These are phyloP conservation scores for Serendipita sp. DNA, from an alignment of 768 basidiomycete genomes.

Conservation along the genomic window DNA sequence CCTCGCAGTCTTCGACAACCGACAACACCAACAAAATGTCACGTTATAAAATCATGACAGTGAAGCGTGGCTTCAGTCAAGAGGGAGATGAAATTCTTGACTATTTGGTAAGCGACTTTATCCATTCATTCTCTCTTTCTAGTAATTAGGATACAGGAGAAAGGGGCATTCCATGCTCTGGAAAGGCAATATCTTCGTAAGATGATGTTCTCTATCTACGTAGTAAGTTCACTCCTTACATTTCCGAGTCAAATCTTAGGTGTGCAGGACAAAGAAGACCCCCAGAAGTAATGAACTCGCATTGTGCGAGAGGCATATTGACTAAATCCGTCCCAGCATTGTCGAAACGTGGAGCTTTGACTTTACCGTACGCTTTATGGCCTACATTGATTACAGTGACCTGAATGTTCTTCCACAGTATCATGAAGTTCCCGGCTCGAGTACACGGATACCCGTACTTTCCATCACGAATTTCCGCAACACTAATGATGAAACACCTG, in stretches of 20 bases:
- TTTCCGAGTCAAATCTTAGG: slow-evolving; percentile 8
- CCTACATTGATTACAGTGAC: slow-evolving; percentile 43
- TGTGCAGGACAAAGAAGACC: slow-evolving; percentile 62
- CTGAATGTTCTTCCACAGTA: slow-evolving; percentile 48
- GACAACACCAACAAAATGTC: slow-evolving; percentile 24
- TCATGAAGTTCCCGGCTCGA: slow-evolving; percentile 43
- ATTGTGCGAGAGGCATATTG: not conserved
- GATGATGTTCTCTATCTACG: slow-evolving; percentile 72
- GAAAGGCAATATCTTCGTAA: slow-evolving; percentile 71
- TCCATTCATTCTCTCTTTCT: slow-evolving; percentile 9
- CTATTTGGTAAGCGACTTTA: slow-evolving; percentile 41
- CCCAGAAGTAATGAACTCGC: slow-evolving; percentile 45
- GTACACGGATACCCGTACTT: slow-evolving; percentile 51
- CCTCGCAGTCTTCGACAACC: slow-evolving; percentile 19
- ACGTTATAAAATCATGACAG: slow-evolving; percentile 54
- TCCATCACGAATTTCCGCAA: slow-evolving; percentile 36
- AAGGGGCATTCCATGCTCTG: slow-evolving; percentile 74
- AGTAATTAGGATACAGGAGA: slow-evolving; percentile 35
- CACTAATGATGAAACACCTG: not conserved
- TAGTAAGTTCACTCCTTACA: slow-evolving; percentile 30
- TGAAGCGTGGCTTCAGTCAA: slow-evolving; percentile 61
- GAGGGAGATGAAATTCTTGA: slow-evolving; percentile 73
- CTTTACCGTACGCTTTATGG: slow-evolving; percentile 36
- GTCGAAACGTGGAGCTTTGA: slow-evolving; percentile 83
- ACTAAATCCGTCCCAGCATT: slow-evolving; percentile 31